Base-by-base conservation (phyloP, 352 stramenopile species). In the Pythium coloratum region DNA sequence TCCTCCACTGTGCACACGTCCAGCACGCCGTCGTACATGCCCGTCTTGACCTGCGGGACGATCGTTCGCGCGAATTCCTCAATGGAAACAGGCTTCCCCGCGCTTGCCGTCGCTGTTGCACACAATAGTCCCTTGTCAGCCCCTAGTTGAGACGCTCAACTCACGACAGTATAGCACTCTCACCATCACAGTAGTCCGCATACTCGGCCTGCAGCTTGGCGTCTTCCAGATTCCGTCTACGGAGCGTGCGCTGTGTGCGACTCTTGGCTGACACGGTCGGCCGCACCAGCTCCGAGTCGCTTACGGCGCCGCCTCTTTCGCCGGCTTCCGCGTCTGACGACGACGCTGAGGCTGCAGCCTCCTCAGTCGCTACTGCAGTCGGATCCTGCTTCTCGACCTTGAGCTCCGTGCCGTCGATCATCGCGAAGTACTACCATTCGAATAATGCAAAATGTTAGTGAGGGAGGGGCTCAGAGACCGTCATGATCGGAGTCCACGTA, bases 341-440 rank as follows among this genome's bases (percentile, higher is more conserved):
- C 8, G 14, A 2, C 9, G 54, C 24, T 16, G 64, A 38, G 33
- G 20, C 6, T 20, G 63, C 12, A n/a, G 60, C 12, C 10, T 47
- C 53, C 18, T 28, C n/a, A 13, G 44, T 16, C 2, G 20, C 20
- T 50, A 16, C 38, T 40, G 40, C 38, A 18, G 12, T 33, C 24
- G 55, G 34, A 8, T 36, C 59, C 53, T 58, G 46, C 20, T 53
- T 55, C 57, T 75, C 68, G 0, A 75, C 68, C 42, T 49, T 59
- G 42, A 75, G 59, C n/a, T 75, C 50, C 2, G 68, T 75, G 58
- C 70, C 18, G 53, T 75, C 68, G 59, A 75, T 75, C 68, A 75
- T 75, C 33, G 62, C 63, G 55, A 75, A 75, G 55, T 75, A 75
- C 68, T 75, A 54, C 6, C 33, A 28, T 26, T 9, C 20, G 28